These are phyloP conservation scores for Penicillium sp. DNA, from an alignment of 2,329 filamentous ascomycete genomes.

Conservation along the genomic window DNA sequence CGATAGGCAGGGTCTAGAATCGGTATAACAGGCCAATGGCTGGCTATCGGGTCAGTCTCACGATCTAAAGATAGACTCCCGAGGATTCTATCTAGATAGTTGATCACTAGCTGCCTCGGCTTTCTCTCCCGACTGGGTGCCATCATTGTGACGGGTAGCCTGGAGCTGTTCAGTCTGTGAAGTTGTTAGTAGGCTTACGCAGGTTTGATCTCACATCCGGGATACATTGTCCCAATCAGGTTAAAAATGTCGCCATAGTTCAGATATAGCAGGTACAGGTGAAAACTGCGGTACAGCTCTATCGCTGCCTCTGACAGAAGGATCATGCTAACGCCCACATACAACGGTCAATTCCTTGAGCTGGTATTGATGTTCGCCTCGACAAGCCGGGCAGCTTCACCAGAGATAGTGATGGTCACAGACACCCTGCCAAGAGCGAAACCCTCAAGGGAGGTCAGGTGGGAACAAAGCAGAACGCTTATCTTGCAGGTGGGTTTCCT, in stretches of 20 bases:
- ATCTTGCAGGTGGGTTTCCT: neutral
- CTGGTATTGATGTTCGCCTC: neutral
- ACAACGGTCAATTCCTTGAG: too few species aligned
- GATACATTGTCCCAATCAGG: neutral
- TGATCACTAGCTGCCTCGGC: neutral
- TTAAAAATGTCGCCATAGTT: neutral
- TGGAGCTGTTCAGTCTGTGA: too few species aligned
- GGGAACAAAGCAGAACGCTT: neutral
- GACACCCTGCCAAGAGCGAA: too few species aligned
- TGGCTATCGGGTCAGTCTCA: neutral
- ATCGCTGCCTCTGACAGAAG: too few species aligned
- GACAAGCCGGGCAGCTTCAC: neutral
- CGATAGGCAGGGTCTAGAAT: neutral
- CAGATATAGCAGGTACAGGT: too few species aligned
- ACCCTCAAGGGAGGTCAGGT: too few species aligned
- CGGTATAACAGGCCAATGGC: neutral
- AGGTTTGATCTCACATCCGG: too few species aligned
- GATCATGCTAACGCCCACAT: neutral
- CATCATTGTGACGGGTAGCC: too few species aligned
- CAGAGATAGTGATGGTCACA: too few species aligned
- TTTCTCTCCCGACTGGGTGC: neutral
- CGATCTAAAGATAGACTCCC: too few species aligned
- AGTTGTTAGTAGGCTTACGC: too few species aligned
- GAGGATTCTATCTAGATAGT: neutral
- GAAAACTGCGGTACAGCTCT: too few species aligned